These are phyloP conservation scores for Bonia amplexicaulis DNA, from an alignment of 176 grass and related monocot genomes.

Conservation along the genomic window DNA sequence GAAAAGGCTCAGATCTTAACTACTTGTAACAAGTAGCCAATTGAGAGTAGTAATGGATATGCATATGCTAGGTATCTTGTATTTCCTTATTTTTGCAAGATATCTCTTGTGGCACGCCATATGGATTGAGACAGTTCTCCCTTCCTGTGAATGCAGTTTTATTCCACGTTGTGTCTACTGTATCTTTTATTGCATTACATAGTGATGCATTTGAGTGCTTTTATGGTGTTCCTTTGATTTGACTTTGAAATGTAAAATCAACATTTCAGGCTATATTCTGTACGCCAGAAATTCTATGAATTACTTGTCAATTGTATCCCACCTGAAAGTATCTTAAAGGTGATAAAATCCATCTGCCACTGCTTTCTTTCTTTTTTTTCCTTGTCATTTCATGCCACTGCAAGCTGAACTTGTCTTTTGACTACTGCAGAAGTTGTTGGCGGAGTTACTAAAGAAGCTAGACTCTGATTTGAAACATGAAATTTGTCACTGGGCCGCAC, in stretches of 20 bases:
- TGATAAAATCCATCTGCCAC: conserved; percentile 28
- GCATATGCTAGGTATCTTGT: background rate
- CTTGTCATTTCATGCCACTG: background rate
- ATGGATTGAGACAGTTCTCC: background rate
- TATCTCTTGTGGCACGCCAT: background rate
- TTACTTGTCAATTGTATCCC: conserved; percentile 97
- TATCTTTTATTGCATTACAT: background rate
- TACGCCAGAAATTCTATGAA: conserved; percentile 95
- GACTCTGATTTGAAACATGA: conserved; percentile 95
- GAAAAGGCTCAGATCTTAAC: background rate
- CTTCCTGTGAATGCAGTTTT: background rate
- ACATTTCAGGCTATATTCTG: conserved; percentile 68
- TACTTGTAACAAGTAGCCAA: background rate
- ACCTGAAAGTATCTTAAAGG: conserved; percentile 95
- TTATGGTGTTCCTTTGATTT: background rate
- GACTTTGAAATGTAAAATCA: background rate
- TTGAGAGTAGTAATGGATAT: background rate
- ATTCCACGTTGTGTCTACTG: background rate
- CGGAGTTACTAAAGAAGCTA: conserved; percentile 89
- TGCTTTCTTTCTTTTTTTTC: conserved; percentile 3
- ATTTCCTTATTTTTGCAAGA: background rate
- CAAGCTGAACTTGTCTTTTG: conserved; percentile 25
- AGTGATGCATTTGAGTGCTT: background rate
- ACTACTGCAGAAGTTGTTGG: conserved; percentile 67
- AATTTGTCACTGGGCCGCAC: conserved; percentile 96